These are phyloP conservation scores for Diaporthe australafricana DNA, from an alignment of 2,329 filamentous ascomycete genomes.

Conservation along the genomic window DNA sequence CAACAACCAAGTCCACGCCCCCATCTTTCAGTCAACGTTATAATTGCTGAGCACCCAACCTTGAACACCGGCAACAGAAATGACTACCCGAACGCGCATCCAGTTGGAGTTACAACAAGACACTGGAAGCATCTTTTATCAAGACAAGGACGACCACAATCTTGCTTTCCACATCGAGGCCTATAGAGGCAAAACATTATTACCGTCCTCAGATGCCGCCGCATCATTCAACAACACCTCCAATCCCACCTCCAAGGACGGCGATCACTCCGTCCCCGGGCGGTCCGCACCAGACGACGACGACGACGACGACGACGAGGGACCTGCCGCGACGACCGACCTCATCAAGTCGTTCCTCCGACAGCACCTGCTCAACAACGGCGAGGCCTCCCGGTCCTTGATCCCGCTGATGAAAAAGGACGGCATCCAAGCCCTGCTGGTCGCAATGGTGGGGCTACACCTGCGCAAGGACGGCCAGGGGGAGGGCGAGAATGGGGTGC, in stretches of 20 bases:
- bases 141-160: slow-evolving; percentile 15
- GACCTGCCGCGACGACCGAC: slow-evolving; percentile 1
- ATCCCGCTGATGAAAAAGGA: not conserved
- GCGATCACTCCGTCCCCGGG: not conserved
- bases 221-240: not conserved
- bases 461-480: slow-evolving; percentile 1
- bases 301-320: not conserved
- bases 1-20: too few relatives aligned
- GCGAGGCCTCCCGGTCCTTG: not conserved
- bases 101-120: slow-evolving; percentile 15
- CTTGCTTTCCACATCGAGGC: slow-evolving; percentile 25
- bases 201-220: not conserved
- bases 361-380: slow-evolving; percentile 24
- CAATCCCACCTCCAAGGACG: too few relatives aligned
- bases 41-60: not conserved
- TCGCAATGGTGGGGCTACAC: slow-evolving; percentile 16
- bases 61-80: not conserved
- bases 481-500: not conserved
- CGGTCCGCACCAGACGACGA: not conserved
- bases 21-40: not conserved
- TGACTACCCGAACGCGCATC: slow-evolving; percentile 21
- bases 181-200: not conserved
- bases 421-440: slow-evolving; percentile 13
- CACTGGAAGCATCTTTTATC: slow-evolving; percentile 2
- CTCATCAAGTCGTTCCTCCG: slow-evolving; percentile 13